Conservation (phyloP, 257 asterid species). For the Ilex aquifolium region DNA sequence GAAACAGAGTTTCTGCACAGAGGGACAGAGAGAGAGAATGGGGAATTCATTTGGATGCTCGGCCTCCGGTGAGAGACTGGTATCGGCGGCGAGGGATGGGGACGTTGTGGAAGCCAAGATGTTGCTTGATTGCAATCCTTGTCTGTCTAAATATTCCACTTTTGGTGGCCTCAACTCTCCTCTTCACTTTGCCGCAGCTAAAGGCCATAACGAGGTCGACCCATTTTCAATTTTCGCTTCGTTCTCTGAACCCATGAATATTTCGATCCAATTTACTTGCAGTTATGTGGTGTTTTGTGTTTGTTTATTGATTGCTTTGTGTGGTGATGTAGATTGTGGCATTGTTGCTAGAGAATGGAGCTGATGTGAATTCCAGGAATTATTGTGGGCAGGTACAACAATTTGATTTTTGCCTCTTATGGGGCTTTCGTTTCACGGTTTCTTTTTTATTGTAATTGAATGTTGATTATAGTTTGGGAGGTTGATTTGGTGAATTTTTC, state of each 20-base stretch:
- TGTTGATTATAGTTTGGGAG: not conserved
- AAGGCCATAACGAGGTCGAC: conserved; percentile 90
- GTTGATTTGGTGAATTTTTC: not conserved
- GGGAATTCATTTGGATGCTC: conserved; percentile 98
- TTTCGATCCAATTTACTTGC: too few species aligned
- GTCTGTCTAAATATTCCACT: conserved; percentile 87
- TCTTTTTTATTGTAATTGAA: too few species aligned
- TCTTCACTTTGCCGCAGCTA: conserved; percentile 95
- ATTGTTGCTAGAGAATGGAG: conserved; percentile 91
- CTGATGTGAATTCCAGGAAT: conserved; percentile 94
- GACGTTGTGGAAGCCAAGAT: conserved; percentile 95
- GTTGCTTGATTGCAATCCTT: conserved; percentile 95
- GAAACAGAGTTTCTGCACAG: not conserved
- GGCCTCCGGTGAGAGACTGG: conserved; percentile 99
- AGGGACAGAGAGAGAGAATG: conserved; percentile 25
- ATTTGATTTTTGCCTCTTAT: not conserved
- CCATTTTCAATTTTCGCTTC: not conserved
- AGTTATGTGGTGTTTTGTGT: not conserved
- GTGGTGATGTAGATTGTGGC: conserved; percentile 69
- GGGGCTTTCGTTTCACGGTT: not conserved
- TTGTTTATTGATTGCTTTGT: conserved; percentile 18
- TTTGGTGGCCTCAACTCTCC: conserved; percentile 98
- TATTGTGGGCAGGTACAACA: conserved; percentile 72
- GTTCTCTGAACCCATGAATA: not conserved
- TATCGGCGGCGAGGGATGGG: conserved; percentile 99